Percentiles rank a stretch among this genome's conserved stretches.
phyloP scores from a whole-genome alignment of 2,329 filamentous ascomycete genomes.

The Pseudopithomyces maydicus region DNA sequence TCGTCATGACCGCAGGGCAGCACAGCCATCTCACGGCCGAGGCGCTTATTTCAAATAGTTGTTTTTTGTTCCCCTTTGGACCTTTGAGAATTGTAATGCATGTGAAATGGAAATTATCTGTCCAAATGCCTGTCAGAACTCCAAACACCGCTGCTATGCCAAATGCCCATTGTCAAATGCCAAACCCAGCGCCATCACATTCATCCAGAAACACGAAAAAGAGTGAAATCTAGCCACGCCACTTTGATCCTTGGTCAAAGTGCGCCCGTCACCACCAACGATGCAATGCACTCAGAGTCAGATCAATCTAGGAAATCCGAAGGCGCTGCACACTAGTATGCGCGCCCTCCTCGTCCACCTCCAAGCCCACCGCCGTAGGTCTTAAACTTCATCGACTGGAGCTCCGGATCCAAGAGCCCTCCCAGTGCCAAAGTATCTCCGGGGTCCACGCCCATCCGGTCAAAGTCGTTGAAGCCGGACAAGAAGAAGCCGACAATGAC shows the following conservation, averaged over 20 bases:
- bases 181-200: not conserved
- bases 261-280: not conserved
- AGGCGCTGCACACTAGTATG: conserved; percentile 17
- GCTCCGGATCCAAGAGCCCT: conserved; percentile 5
- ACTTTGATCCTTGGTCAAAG: not conserved
- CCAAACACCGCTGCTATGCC: conserved; percentile 21
- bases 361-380: conserved; percentile 32
- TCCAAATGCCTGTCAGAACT: not conserved
- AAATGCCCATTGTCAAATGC: not conserved
- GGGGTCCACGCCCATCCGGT: conserved; percentile 44
- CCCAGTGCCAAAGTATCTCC: conserved; percentile 43
- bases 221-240: not conserved
- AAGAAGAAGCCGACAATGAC: conserved; percentile 92
- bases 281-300: not conserved
- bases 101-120: not conserved
- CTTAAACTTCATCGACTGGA: conserved; percentile 43
- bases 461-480: conserved; percentile 66
- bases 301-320: not conserved
- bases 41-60: too few relatives aligned
- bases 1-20: too few relatives aligned
- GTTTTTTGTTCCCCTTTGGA: too few relatives aligned
- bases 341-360: conserved; percentile 26
- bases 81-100: too few relatives aligned
- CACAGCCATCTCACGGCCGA: too few relatives aligned
- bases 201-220: not conserved